Base-by-base conservation (phyloP, 495 filamentous ascomycete genomes). In the Penicillium atrosanguineum region DNA sequence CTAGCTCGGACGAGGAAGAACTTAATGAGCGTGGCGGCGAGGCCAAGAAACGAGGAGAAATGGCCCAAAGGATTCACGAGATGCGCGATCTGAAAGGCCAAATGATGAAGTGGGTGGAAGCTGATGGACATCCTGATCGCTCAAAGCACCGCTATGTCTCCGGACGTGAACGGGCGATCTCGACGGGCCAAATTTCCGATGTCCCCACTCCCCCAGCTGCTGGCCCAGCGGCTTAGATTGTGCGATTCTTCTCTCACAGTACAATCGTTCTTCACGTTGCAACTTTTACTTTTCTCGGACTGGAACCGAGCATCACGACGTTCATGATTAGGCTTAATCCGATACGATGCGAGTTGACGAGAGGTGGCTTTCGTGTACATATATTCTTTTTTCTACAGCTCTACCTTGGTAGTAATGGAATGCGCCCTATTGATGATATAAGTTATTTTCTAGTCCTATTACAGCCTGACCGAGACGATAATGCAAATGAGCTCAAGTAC, bases 1-100 rank as follows among this genome's bases (percentile, higher is more conserved):
- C 86, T 43, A 90, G 85, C 46, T 85, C 82, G 40, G 90, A 93
- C 44, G 84, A 91, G 61, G 87, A 90, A 41, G 81, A 86, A 48
- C 69, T 95, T 23, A 80, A 86, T 44, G 79, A 81, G 38, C 69
- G 76, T 26, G 67, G 74, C 70, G 70, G 79, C 60, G 23, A 63
- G 21, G 8, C 53, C 42, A 67, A 65, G 31, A 60, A 66, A 16
- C 62, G 69, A 25, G 64, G 67, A 4, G 67, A 71, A 8, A 44
- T 73, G 21, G 48, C 67, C 0, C 61, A 64, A 31, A 65, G 52
- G 29, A 64, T 71, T 4, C 70, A 74, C 52, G 68, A 72, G 41
- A 72, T 76, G 68, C 68, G 68, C 16, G 71, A 76, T 48, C 65
- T 74, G 18, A 73, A 72, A 50, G 67, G 73, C 11, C 70, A 75